Base-by-base conservation (phyloP, 768 basidiomycete genomes). In the Cystobasidiopsis lactophilus region DNA sequence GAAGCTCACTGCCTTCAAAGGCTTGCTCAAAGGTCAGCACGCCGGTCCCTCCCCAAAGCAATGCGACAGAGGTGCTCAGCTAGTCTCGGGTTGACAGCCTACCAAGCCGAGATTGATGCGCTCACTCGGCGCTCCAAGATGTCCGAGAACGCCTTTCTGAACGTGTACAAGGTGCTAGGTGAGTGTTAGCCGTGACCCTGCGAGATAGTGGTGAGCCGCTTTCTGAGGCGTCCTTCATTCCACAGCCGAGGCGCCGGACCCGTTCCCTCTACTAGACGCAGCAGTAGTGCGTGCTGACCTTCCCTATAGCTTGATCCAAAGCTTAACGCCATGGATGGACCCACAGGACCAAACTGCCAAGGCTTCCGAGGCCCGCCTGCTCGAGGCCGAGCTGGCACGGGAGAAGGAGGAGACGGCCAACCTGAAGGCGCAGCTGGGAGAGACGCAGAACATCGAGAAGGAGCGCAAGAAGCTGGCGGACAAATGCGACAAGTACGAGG, bases 81-180 rank as follows among this genome's bases (percentile, higher is more conserved):
- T 52, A 5, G 10, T 52, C 43, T 27, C 11, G 7, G 29, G 52
- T 3, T 7, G 9, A 11, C 59, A 88, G 88, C 86, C 1, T 95
- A 95, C 71, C 91, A 96, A 68, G 75, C 79, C 2, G 93, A 96
- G 69, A 95, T 98, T 53, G 93, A 98, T 71, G 80, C 72, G 63
- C 77, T 98, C 58, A 96, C 91, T 0, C 82, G 84, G 59, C 80
- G 93, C 9, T 84, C 80, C 37, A 95, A 95, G 65, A 68, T 75
- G 23, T 82, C 88, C 10, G 93, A 98, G 72, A 89, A 82, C 62
- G 84, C 88, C 0, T 96, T 98, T 68, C 72, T 96, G n/a, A 85
- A 79, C 60, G 80, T 89, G 19, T 96, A 96, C 73, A 96, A 96
- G 65, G 77, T 91, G 21, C 69, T 98, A 7, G 33, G 33, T 35